Evolutionary conservation across 371 early-diverging fungal species (phyloP), one percentile per base, ranked within the genome.

Genomic region (Mortierella sp.): DNA sequence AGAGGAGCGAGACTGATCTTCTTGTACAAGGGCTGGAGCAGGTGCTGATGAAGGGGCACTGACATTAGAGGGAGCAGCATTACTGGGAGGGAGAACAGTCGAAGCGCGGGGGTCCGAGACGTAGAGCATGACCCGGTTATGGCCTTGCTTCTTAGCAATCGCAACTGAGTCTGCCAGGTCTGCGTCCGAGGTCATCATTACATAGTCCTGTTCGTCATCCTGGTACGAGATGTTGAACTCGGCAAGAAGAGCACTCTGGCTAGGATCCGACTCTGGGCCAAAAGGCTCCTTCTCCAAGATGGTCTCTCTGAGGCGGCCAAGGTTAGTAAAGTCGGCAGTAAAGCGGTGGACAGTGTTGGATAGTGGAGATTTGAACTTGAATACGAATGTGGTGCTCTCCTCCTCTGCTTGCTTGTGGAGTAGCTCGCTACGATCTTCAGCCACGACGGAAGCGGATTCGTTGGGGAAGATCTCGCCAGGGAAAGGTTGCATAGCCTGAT

Each of bases 131-230:
- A 97, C 92, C 47, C 96, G 93, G 64, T 90, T 90, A 81, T 91
- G 91, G 28, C 93, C 94, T 45, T 88, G 88, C 68, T 92, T 90
- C 64, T 89, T 89, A 54, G 97, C 94, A 77, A 96, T 87, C 5
- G 88, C 83, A 2, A 97, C 94, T 16, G 96, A 95, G 67, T 97
- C 96, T 14, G 87, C 79, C 65, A 97, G 80, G 75, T 97, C 97
- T 1, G 90, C 88, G 65, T 94, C 94, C 16, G 88, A 87, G 37
- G 90, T 90, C 77, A 97, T 87, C 73, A 92, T 85, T n/a, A 97
- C 94, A 66, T 91, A 84, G 79, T 97, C 97, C 62, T 93, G 90
- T 61, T 97, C 97, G 68, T 97, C 97, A 72, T 97, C 97, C 66
- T 94, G 66, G 75, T 97, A 97, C 16, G 91, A 90, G 39, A 97